These are phyloP conservation scores for Yamadazyma philogaea DNA, from an alignment of 805 yeast genomes.

Conservation along the genomic window DNA sequence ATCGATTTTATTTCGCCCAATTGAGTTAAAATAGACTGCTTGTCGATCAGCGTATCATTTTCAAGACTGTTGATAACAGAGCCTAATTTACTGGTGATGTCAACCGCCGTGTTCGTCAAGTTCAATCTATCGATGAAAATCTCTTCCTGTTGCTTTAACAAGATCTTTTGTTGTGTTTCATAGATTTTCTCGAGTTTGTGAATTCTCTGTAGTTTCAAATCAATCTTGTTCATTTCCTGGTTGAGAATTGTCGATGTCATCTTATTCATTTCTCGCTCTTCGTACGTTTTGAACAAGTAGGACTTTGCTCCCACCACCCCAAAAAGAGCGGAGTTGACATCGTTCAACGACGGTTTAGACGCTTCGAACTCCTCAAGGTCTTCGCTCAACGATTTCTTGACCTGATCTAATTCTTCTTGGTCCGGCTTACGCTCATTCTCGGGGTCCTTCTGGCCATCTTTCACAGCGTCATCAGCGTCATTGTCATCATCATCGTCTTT, in stretches of 20 bases:
- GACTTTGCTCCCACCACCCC: conserved; percentile 77
- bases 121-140: conserved; percentile 62
- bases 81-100: conserved; percentile 47
- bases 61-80: conserved; percentile 26
- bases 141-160: conserved; percentile 64
- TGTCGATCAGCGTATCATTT: conserved; percentile 7
- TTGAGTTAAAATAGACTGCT: conserved; percentile 1
- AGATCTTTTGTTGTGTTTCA: conserved; percentile 58
- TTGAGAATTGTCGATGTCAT: conserved; percentile 56
- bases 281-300: conserved; percentile 73
- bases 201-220: conserved; percentile 58
- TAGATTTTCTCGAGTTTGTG: conserved; percentile 61
- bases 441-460: conserved; percentile 10
- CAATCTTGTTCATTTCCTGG: conserved; percentile 60
- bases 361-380: conserved; percentile 5
- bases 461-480: conserved; percentile 10
- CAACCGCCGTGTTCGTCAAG: conserved; percentile 56
- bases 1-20: conserved; percentile 32
- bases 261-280: conserved; percentile 72
- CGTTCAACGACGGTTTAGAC: conserved; percentile 39
- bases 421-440: neutral
- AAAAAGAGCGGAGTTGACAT: conserved; percentile 66
- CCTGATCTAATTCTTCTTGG: neutral
- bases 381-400: conserved; percentile 5
- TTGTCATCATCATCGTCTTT: conserved; percentile 14